Evolutionary conservation across 202 grass and related monocot genomes (phyloP).

Genomic region (Panicum hallii): DNA sequence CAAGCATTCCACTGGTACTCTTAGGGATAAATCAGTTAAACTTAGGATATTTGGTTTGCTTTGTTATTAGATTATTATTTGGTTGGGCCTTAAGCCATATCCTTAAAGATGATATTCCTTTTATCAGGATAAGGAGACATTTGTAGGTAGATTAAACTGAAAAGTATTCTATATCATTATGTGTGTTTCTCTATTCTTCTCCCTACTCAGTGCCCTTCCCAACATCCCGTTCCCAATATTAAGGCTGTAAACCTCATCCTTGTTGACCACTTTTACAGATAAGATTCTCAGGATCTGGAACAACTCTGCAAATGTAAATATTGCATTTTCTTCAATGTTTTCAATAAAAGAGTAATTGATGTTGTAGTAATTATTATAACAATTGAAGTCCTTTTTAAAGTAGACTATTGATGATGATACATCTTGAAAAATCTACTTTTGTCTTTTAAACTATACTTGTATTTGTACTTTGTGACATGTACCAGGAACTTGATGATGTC

Average conservation of each 20-base stretch:
- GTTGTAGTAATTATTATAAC: not conserved
- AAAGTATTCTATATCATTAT: not conserved
- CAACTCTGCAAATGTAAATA: not conserved
- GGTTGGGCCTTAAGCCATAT: not conserved
- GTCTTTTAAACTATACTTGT: not conserved
- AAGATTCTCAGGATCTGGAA: not conserved
- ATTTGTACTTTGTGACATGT: constrained; percentile 3
- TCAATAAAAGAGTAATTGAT: not conserved
- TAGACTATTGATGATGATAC: not conserved
- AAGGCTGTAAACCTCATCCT: not conserved
- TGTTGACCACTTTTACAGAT: not conserved
- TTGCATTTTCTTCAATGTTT: not conserved
- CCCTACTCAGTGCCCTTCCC: not conserved
- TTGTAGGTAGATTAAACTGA: not conserved
- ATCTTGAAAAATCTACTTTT: not conserved
- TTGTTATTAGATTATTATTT: not conserved
- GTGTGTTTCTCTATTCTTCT: too few relatives aligned
- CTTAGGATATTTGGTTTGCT: not conserved
- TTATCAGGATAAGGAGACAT: not conserved
- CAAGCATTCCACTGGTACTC: not conserved
- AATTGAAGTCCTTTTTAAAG: not conserved
- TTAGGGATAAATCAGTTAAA: not conserved
- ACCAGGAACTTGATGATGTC: constrained; percentile 83
- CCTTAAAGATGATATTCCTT: not conserved
- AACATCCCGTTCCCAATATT: not conserved